A percentile compares a stretch with the other conserved stretches of the same genome.
phyloP scores from a whole-genome alignment of 2,329 filamentous ascomycete genomes.

The Pyricularia grisea region DNA sequence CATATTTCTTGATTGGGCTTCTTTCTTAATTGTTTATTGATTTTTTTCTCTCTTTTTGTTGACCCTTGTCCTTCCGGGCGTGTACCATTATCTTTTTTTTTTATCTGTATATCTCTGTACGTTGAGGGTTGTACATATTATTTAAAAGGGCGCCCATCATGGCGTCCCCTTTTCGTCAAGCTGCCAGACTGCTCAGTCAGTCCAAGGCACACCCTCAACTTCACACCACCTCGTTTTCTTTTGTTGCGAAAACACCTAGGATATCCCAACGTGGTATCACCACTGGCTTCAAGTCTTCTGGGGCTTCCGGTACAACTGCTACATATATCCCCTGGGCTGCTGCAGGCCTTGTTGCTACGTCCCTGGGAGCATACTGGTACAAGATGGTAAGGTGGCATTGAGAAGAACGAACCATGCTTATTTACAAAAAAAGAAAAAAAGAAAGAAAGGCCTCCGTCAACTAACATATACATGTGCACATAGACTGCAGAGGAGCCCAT shows the following conservation, averaged over 20 bases:
- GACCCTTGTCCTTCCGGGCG: neutral
- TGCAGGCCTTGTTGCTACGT: neutral
- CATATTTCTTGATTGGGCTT: slow-evolving; percentile 1
- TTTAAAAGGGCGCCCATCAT: slow-evolving; percentile 1
- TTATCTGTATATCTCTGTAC: neutral
- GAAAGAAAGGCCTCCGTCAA: neutral
- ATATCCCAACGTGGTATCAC: neutral
- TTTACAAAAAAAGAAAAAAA: neutral
- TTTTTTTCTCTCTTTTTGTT: neutral
- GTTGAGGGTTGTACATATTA: neutral
- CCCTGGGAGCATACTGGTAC: neutral
- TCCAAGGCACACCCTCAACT: neutral
- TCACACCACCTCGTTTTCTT: neutral
- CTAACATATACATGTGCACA: neutral
- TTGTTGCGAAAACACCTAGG: neutral
- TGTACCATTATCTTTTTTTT: neutral
- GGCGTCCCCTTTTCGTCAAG: neutral
- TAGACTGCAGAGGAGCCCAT: slow-evolving; percentile 32
- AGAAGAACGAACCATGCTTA: neutral
- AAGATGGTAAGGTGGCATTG: neutral
- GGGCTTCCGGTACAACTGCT: neutral
- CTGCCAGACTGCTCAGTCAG: neutral
- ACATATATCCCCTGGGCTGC: neutral
- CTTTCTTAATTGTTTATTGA: neutral
- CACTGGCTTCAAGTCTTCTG: neutral